Evolutionary conservation across 2,329 filamentous ascomycete genomes (phyloP).

Genomic region (Didymellaceae sp.): DNA sequence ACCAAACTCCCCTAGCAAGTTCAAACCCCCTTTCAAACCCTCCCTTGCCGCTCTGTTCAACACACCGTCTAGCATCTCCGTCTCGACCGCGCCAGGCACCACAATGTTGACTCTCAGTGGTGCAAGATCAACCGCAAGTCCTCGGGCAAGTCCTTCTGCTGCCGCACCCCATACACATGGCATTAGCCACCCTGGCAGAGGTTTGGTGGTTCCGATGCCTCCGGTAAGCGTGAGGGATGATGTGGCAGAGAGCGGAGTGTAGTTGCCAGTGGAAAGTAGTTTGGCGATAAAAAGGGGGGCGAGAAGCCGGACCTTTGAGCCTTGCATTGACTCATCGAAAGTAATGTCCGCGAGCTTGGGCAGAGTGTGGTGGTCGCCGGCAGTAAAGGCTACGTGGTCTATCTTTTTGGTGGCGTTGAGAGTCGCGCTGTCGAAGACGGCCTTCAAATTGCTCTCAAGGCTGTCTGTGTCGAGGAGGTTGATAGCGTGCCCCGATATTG

Average conservation of each 20-base stretch:
- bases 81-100: slow-evolving; percentile 50
- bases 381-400: slow-evolving; percentile 41
- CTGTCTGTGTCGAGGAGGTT: slow-evolving; percentile 35
- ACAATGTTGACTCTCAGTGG: slow-evolving; percentile 54
- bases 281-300: slow-evolving; percentile 50
- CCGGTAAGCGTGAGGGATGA: slow-evolving; percentile 52
- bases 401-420: slow-evolving; percentile 32
- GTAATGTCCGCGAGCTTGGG: slow-evolving; percentile 38
- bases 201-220: slow-evolving; percentile 44
- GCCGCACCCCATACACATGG: slow-evolving; percentile 31
- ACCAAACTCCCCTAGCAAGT: slow-evolving; percentile 31
- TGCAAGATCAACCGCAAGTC: slow-evolving; percentile 50
- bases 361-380: slow-evolving; percentile 27
- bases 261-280: slow-evolving; percentile 29
- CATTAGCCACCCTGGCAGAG: slow-evolving; percentile 42
- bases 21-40: slow-evolving; percentile 21
- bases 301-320: slow-evolving; percentile 44
- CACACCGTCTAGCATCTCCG: slow-evolving; percentile 46
- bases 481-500: slow-evolving; percentile 30
- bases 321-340: slow-evolving; percentile 22
- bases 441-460: slow-evolving; percentile 35
- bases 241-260: slow-evolving; percentile 39
- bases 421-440: slow-evolving; percentile 35
- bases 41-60: slow-evolving; percentile 20
- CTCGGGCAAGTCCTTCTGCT: slow-evolving; percentile 43